Conservation (phyloP, 176 grass and related monocot genomes). For the Elymus sibiricus region DNA sequence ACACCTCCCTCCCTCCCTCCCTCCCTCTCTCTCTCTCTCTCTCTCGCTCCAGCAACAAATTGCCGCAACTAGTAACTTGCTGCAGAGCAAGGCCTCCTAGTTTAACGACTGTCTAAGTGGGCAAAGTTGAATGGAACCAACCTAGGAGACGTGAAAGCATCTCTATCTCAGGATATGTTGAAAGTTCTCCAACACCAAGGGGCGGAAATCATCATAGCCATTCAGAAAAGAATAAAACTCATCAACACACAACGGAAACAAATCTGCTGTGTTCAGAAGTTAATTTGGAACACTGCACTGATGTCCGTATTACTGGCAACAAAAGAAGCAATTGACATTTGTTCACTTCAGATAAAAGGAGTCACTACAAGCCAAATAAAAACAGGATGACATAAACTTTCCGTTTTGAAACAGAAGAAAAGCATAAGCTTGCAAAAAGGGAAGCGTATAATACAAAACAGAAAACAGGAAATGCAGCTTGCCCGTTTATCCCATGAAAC, state of each 20-base stretch:
- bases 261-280: neutral
- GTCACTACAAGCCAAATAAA: neutral
- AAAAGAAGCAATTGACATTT: neutral
- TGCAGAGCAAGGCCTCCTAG: conserved; percentile 1
- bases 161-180: neutral
- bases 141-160: neutral
- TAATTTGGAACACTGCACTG: neutral
- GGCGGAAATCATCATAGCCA: neutral
- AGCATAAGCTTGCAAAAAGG: too few species aligned
- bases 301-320: neutral
- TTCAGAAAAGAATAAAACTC: neutral
- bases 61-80: neutral
- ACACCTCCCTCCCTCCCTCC: too few species aligned
- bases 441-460: neutral
- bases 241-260: neutral
- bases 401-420: neutral
- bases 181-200: neutral
- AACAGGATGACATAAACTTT: neutral
- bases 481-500: neutral
- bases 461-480: neutral
- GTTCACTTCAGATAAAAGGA: neutral
- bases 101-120: neutral
- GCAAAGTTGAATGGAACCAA: neutral
- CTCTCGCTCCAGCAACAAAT: neutral
- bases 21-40: neutral